Conservation (phyloP, 2,329 filamentous ascomycete species). For the Exophiala sideris region DNA sequence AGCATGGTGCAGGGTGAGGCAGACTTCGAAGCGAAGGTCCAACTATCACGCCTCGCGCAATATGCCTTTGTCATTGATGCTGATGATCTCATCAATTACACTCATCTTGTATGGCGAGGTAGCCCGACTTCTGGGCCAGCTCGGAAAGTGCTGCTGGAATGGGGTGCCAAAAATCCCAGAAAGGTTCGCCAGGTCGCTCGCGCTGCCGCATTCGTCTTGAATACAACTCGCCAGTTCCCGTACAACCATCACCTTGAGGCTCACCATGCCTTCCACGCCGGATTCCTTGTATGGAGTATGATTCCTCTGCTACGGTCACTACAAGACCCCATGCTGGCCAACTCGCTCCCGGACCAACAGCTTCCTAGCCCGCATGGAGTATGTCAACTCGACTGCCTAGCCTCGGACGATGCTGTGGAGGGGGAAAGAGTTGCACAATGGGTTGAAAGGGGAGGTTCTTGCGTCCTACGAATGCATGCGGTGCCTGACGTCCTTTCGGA, state of each 20-base stretch:
- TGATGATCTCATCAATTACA: conserved; percentile 4
- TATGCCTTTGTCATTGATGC: neutral
- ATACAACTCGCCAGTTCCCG: neutral
- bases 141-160: neutral
- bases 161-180: neutral
- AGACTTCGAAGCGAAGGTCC: neutral
- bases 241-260: neutral
- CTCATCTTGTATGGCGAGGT: neutral
- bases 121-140: neutral
- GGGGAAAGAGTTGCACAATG: neutral
- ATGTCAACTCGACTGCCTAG: neutral
- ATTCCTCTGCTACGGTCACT: no score
- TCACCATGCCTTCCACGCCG: conserved; percentile 3
- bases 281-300: neutral
- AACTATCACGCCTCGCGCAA: no score
- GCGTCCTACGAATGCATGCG: neutral
- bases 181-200: neutral
- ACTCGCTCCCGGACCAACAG: neutral
- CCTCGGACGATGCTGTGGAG: neutral
- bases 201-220: conserved; percentile 1
- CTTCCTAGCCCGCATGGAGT: neutral
- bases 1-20: conserved; percentile 2
- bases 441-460: neutral
- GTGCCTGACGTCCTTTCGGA: neutral
- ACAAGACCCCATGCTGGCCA: no score